A percentile compares a stretch with the other conserved stretches of the same genome.
phyloP scores from a whole-genome alignment of 345 rosid species.

The Litchi chinensis region DNA sequence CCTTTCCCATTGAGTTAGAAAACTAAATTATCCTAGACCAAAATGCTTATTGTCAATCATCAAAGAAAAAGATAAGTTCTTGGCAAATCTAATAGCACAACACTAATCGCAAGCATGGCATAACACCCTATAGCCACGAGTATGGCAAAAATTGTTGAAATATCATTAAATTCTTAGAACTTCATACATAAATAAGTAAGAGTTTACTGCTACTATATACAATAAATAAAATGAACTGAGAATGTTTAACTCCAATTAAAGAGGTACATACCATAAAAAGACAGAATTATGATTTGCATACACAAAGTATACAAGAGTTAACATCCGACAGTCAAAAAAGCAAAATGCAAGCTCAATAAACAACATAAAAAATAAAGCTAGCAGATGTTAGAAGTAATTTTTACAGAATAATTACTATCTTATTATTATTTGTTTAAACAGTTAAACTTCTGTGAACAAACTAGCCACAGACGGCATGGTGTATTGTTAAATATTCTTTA shows the following conservation, averaged over 20 bases:
- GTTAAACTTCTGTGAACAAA: not conserved
- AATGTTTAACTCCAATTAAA: not conserved
- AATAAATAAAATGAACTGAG: not conserved
- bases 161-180: conserved; percentile 5
- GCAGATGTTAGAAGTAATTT: too few relatives aligned
- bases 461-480: too few relatives aligned
- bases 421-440: too few relatives aligned
- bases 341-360: not conserved
- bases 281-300: not conserved
- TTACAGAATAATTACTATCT: too few relatives aligned
- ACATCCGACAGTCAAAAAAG: not conserved
- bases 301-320: not conserved
- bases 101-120: not conserved
- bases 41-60: not conserved
- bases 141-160: not conserved
- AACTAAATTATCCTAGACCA: conserved; percentile 2
- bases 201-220: not conserved
- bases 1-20: conserved; percentile 61
- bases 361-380: not conserved
- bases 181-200: not conserved
- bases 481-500: not conserved
- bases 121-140: not conserved
- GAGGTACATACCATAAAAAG: not conserved
- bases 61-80: not conserved
- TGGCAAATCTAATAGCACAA: not conserved